Evolutionary conservation across 768 basidiomycete species (phyloP), one percentile per base, ranked within the genome.

Genomic region (Naematelia aurantialba): DNA sequence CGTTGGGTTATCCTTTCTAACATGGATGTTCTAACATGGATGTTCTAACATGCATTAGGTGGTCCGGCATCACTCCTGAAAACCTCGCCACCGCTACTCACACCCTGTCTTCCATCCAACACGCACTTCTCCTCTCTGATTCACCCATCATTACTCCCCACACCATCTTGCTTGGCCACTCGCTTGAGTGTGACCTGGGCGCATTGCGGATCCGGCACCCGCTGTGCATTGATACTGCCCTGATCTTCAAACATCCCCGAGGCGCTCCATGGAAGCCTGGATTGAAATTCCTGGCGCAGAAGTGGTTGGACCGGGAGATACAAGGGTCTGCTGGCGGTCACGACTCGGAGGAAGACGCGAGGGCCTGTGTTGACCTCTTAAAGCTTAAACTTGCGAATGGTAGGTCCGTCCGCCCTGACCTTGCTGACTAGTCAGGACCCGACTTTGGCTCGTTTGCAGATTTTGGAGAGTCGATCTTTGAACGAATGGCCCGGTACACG

Each of bases 271-370:
- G 91, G 62, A 98, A 97, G 78, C 91, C 94, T 0, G 91, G 89
- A 1, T 82, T 99, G 5, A 92, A 92, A n/a, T 97, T 91, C 91
- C 84, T 99, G 46, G 89, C 90, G 46, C 89, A 89, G 72, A 91
- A 90, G 72, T 97, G 91, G 91, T 87, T 90, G 56, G 84, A 83
- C 11, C 83, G 88, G 52, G 89, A 92, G 66, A 98, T 99, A 45
- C 94, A 98, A 76, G 57, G 29, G n/a, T 34, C 52, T 8, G 70
- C 57, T 1, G 67, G 83, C 0, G 90, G 89, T 0, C 94, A 98
- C 74, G 89, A 96, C 62, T 90, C 92, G 1, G 89, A 92, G 67
- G 94, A 98, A 73, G 94, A 98, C 67, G 93, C 94, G 0, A 81
- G 87, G 19, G 88, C 93, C 0, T 92, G 91, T 68, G 65, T 91